These are phyloP conservation scores for Nannizziopsis arthrosporioides DNA, from an alignment of 2,329 filamentous ascomycete species.

Conservation along the genomic window DNA sequence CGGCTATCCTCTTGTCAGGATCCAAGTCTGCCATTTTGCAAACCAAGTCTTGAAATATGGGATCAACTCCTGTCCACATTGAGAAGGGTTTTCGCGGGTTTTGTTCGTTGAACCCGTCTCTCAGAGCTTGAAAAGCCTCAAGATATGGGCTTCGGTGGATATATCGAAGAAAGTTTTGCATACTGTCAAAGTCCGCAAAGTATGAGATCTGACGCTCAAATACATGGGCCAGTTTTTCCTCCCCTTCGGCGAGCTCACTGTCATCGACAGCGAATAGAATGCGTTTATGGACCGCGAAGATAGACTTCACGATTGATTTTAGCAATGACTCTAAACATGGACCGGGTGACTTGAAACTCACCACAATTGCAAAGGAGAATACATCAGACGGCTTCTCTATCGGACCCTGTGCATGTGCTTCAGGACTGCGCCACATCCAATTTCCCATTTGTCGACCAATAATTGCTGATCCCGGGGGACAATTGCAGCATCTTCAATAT, in stretches of 20 bases:
- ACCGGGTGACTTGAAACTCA: constrained; percentile 6
- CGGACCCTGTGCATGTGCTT: constrained; percentile 19
- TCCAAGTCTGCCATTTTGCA: constrained; percentile 25
- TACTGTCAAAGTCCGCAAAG: constrained; percentile 35
- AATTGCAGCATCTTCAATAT: constrained; percentile 18
- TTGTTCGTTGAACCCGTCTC: constrained; percentile 29
- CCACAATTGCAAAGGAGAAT: constrained; percentile 12
- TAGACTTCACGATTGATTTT: constrained; percentile 24
- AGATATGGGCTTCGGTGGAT: too few relatives aligned
- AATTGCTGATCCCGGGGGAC: constrained; percentile 10
- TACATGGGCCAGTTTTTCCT: constrained; percentile 29
- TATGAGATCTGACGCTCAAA: constrained; percentile 39
- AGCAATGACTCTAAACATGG: not conserved
- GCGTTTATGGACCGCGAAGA: constrained; percentile 34
- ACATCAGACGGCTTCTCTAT: constrained; percentile 20
- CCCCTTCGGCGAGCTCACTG: constrained; percentile 23
- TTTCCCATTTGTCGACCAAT: constrained; percentile 18
- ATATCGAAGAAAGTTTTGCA: constrained; percentile 28
- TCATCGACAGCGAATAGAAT: constrained; percentile 32
- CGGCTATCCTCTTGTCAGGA: constrained; percentile 24
- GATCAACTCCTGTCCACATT: constrained; percentile 29
- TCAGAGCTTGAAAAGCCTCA: too few relatives aligned
- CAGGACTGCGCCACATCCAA: constrained; percentile 24
- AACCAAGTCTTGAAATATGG: constrained; percentile 23
- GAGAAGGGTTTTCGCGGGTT: constrained; percentile 36